Evolutionary conservation across 2,329 filamentous ascomycete genomes (phyloP), one percentile per base, ranked within the genome.

Genomic region (Monilinia aucupariae): DNA sequence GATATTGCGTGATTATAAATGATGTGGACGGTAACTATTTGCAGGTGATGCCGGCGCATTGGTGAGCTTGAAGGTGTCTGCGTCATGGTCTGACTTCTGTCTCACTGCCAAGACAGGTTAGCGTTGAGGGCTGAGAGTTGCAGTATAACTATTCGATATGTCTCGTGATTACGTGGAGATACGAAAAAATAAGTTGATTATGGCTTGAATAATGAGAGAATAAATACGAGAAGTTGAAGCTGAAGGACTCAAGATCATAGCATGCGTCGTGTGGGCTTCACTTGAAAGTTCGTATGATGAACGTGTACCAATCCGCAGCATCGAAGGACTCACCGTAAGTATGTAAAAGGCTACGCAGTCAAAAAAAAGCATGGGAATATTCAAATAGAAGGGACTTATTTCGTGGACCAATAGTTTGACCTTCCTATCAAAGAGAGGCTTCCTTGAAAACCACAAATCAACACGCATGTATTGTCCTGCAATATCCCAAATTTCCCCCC

Each of bases 51-150:
- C 43, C 41, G 8, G 54, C 22, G 30, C 41, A 47, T 58, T 37
- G 48, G n/a, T 58, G 30, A 58, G n/a, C 4, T 58, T 34, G 27
- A 32, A 3, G n/a, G 48, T 34, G 13, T 17, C 32, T 25, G 20
- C 30, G 43, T 25, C 41, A 58, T 58, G 41, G n/a, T 58, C 54
- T 34, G n/a, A 58, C 43, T 32, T 58, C 30, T n/a, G n/a, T 45
- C 54, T 58, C 22, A 58, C 54, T 32, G 54, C 54, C 54, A 58
- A 58, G 54, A 58, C 41, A 41, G 41, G 34, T 48, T 30, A 17
- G 41, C 13, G 20, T 48, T 58, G 30, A 47, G 54, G 54, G 54
- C 54, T 58, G 54, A 47, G 54, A 12, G 27, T 17, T 58, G 54
- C 27, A 22, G 54, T 47, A 17, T n/a, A 34, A 37, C 27, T 32